These are phyloP conservation scores for Aspergillus asperescens DNA, from an alignment of 495 filamentous ascomycete genomes.

Conservation along the genomic window DNA sequence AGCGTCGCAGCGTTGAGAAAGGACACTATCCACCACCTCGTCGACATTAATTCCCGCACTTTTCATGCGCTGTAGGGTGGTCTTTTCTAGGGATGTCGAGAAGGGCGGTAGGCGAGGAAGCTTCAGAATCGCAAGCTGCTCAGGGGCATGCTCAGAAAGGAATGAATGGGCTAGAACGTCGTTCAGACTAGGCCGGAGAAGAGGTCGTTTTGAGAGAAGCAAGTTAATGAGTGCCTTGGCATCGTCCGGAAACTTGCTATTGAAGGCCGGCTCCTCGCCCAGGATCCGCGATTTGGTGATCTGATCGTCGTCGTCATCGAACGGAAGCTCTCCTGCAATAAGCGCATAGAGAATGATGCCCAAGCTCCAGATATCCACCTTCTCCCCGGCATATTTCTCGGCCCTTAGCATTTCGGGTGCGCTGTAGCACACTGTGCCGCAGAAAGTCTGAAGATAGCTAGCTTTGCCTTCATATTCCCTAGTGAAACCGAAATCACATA, in stretches of 20 bases:
- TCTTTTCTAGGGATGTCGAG: constrained; percentile 82
- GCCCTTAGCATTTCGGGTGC: constrained; percentile 98
- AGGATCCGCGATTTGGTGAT: constrained; percentile 82
- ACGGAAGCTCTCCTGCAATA: constrained; percentile 87
- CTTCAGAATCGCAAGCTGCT: constrained; percentile 87
- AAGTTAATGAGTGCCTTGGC: constrained; percentile 68
- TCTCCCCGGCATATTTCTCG: constrained; percentile 95
- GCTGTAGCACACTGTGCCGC: constrained; percentile 95
- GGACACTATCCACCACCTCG: constrained; percentile 86
- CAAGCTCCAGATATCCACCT: constrained; percentile 97
- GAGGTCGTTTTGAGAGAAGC: constrained; percentile 81
- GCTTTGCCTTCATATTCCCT: constrained; percentile 93
- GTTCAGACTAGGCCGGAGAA: constrained; percentile 75
- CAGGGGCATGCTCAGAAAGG: constrained; percentile 78
- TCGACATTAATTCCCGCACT: constrained; percentile 94
- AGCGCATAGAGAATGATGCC: constrained; percentile 95
- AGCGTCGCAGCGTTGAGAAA: constrained; percentile 81
- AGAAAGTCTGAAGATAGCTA: constrained; percentile 95
- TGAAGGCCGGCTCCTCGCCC: constrained; percentile 75
- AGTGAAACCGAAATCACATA: constrained; percentile 98
- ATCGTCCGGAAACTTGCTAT: constrained; percentile 70
- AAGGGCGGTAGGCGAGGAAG: constrained; percentile 79
- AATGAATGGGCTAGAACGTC: constrained; percentile 89
- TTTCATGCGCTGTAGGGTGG: constrained; percentile 87
- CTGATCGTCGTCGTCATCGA: constrained; percentile 88